phyloP scores from a whole-genome alignment of 305 asterid genomes.

The Fraxinus platypoda region DNA sequence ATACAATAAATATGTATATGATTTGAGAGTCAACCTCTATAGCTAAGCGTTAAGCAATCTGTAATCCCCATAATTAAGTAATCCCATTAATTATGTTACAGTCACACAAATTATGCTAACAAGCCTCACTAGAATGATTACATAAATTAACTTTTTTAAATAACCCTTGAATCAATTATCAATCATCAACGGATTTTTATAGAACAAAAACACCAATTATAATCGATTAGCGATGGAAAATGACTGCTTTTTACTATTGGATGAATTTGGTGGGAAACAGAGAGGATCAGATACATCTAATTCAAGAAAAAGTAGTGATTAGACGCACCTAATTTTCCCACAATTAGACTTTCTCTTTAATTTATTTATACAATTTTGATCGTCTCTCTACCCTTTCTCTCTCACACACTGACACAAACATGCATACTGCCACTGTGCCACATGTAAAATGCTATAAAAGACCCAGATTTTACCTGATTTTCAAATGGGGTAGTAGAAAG shows the following conservation, averaged over 20 bases:
- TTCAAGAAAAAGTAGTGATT: conserved; percentile 28
- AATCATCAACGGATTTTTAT: background rate
- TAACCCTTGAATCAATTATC: background rate
- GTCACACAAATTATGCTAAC: too few relatives aligned
- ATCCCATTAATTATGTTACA: too few relatives aligned
- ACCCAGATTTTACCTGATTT: background rate
- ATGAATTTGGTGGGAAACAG: conserved; percentile 18
- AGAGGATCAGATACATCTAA: conserved; percentile 22
- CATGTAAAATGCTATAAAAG: conserved; percentile 25
- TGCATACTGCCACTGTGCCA: background rate
- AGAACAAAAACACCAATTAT: background rate
- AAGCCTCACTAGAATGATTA: background rate
- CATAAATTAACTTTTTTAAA: background rate
- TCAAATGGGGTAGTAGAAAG: conserved; percentile 30
- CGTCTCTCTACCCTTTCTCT: conserved; percentile 5
- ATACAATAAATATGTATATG: too few relatives aligned
- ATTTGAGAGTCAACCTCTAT: too few relatives aligned
- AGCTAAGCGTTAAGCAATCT: too few relatives aligned
- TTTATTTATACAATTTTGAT: background rate
- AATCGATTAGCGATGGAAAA: background rate
- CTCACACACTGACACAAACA: conserved; percentile 1
- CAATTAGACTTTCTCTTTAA: conserved; percentile 26
- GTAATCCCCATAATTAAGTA: too few relatives aligned
- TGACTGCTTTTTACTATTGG: background rate
- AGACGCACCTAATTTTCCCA: conserved; percentile 49